phyloP scores from a whole-genome alignment of 1,284 basidiomycete genomes.

The Coniferiporia weirii region DNA sequence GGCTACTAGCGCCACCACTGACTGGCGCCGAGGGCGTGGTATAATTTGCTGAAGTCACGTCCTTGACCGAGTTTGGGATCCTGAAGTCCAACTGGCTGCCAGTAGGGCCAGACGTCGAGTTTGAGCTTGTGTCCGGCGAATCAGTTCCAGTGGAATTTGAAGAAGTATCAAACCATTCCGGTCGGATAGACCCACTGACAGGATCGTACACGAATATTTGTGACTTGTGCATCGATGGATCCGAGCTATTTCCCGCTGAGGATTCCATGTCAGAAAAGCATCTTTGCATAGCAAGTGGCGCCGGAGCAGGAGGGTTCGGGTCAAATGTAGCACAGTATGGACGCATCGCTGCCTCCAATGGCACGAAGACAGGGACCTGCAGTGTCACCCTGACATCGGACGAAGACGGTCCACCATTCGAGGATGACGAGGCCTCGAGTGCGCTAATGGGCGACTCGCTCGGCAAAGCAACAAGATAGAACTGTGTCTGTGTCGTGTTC shows the following conservation, averaged over 20 bases:
- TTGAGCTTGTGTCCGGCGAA: slow-evolving; percentile 23
- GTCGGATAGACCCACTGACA: slow-evolving; percentile 42
- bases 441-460: not conserved
- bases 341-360: slow-evolving; percentile 31
- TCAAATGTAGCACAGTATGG: slow-evolving; percentile 60
- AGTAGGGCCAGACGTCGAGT: slow-evolving; percentile 6
- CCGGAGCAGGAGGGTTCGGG: slow-evolving; percentile 40
- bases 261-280: slow-evolving; percentile 30
- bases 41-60: slow-evolving; percentile 16
- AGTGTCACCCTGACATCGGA: slow-evolving; percentile 37
- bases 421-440: slow-evolving; percentile 18
- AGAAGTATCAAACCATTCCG: slow-evolving; percentile 40
- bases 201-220: slow-evolving; percentile 57
- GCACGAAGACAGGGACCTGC: slow-evolving; percentile 41
- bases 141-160: slow-evolving; percentile 17
- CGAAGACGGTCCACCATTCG: slow-evolving; percentile 20
- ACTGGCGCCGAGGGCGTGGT: slow-evolving; percentile 17
- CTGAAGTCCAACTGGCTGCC: slow-evolving; percentile 14
- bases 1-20: slow-evolving; percentile 22
- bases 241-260: slow-evolving; percentile 2
- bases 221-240: slow-evolving; percentile 35
- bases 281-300: slow-evolving; percentile 43
- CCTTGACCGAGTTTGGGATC: slow-evolving; percentile 5
- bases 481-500: slow-evolving; percentile 43
- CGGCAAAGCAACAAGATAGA: slow-evolving; percentile 37